Evolutionary conservation across 164 flowering plant genomes (phyloP).

Genomic region (Santalum album): DNA sequence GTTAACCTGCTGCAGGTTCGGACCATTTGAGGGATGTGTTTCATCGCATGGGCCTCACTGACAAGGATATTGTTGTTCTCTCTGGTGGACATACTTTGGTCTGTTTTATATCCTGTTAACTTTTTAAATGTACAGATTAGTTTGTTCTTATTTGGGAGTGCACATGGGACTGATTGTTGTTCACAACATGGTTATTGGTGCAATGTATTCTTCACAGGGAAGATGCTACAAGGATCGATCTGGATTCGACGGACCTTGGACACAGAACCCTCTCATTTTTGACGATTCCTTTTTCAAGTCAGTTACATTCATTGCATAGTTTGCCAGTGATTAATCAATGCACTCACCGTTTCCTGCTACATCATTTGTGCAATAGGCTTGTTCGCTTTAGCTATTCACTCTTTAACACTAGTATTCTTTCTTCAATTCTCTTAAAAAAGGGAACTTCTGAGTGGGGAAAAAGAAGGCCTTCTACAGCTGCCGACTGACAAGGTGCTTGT

Average conservation of each 20-base stretch:
- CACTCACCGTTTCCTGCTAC: background rate
- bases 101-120: background rate
- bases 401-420: background rate
- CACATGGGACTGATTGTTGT: background rate
- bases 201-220: slow-evolving; percentile 23
- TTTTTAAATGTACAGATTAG: too few species aligned
- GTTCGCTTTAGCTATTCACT: too few species aligned
- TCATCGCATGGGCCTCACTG: slow-evolving; percentile 33
- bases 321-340: background rate
- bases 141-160: too few species aligned
- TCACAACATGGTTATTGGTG: background rate
- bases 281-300: slow-evolving; percentile 43
- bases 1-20: slow-evolving; percentile 14
- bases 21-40: slow-evolving; percentile 38
- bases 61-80: slow-evolving; percentile 33
- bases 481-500: slow-evolving; percentile 41
- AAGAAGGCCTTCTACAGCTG: slow-evolving; percentile 35
- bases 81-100: slow-evolving; percentile 45
- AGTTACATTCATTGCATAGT: slow-evolving; percentile 1
- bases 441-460: slow-evolving; percentile 36
- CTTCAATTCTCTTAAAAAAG: slow-evolving; percentile 9
- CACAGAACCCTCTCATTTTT: slow-evolving; percentile 33
- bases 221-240: slow-evolving; percentile 43
- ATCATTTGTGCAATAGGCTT: too few species aligned
- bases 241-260: slow-evolving; percentile 50